These are phyloP conservation scores for Dacryopinax spathularia DNA, from an alignment of 768 basidiomycete genomes.

Conservation along the genomic window DNA sequence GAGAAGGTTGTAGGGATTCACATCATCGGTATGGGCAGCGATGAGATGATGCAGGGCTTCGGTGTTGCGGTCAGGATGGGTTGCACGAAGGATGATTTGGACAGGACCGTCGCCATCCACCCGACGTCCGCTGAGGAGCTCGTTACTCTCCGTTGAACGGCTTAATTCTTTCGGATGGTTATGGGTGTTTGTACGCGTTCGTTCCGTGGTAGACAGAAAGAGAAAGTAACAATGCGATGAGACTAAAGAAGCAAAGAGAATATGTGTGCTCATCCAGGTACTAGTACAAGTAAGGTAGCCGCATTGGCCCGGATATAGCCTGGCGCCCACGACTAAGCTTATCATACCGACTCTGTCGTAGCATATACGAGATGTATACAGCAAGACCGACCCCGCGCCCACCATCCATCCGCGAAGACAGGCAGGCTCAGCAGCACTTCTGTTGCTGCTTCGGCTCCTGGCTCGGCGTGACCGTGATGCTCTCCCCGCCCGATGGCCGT, in stretches of 20 bases:
- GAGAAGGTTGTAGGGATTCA: constrained; percentile 95
- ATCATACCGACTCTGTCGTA: not conserved
- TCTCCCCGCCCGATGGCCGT: constrained; percentile 67
- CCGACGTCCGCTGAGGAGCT: constrained; percentile 36
- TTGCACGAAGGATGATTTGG: constrained; percentile 56
- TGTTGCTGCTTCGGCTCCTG: constrained; percentile 27
- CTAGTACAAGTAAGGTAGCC: constrained; percentile 2
- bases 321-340: not conserved
- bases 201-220: not conserved
- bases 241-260: not conserved
- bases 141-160: constrained; percentile 8
- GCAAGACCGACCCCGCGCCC: not conserved
- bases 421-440: constrained; percentile 26
- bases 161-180: not conserved
- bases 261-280: constrained; percentile 1
- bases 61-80: constrained; percentile 97
- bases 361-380: not conserved
- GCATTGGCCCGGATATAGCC: not conserved
- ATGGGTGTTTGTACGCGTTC: not conserved
- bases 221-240: not conserved
- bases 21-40: constrained; percentile 79
- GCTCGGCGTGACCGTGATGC: constrained; percentile 70
- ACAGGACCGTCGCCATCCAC: constrained; percentile 84
- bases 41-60: constrained; percentile 93
- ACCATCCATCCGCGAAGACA: not conserved